Evolutionary conservation across 176 grass and related monocot genomes (phyloP).

Genomic region (Avena eriantha): DNA sequence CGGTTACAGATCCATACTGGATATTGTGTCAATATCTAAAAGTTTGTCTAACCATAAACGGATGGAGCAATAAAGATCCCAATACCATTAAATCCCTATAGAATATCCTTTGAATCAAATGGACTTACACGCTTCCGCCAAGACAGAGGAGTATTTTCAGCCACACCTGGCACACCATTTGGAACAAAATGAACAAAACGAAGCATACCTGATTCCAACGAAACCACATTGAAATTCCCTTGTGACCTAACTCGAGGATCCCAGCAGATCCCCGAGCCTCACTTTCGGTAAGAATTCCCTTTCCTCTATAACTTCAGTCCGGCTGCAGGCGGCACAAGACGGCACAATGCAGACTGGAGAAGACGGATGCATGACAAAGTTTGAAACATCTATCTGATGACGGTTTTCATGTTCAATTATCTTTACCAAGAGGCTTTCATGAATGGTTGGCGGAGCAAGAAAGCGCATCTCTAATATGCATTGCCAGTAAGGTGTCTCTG

Average conservation of each 20-base stretch:
- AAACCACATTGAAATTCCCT: not conserved
- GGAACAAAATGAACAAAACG: conserved; percentile 16
- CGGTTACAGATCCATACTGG: not conserved
- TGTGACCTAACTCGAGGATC: not conserved
- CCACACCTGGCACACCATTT: not conserved
- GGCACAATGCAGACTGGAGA: not conserved
- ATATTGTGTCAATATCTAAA: not conserved
- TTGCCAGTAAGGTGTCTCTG: too few relatives aligned
- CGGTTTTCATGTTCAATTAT: not conserved
- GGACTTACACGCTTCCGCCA: not conserved
- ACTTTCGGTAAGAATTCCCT: not conserved
- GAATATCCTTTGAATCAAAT: not conserved
- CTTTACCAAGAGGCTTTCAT: too few relatives aligned
- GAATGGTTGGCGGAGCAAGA: too few relatives aligned
- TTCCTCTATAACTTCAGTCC: not conserved
- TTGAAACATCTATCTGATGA: not conserved
- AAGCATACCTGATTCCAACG: not conserved
- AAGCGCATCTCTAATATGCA: too few relatives aligned
- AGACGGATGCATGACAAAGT: not conserved
- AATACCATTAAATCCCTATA: not conserved
- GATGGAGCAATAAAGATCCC: not conserved
- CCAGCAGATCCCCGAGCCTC: not conserved
- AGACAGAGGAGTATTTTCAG: not conserved
- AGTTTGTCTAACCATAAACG: not conserved
- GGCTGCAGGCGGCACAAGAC: not conserved